Conservation (phyloP, 495 filamentous ascomycete species). For the Penicillium riverlandense region DNA sequence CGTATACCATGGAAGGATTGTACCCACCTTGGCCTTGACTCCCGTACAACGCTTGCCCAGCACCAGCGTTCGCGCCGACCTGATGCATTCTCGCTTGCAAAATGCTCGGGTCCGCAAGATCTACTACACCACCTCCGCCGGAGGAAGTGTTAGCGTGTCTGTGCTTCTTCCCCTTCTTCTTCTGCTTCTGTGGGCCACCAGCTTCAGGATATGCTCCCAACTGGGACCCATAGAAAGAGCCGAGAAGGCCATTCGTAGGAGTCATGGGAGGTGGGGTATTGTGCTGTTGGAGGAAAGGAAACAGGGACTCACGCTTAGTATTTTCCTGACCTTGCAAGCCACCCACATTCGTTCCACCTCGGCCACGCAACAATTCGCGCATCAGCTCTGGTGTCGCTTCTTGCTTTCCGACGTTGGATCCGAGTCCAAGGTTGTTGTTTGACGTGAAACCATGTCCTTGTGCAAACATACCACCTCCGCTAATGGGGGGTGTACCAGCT, state of each 20-base stretch:
- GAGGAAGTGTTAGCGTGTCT: slow-evolving; percentile 99
- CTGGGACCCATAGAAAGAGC: slow-evolving; percentile 84
- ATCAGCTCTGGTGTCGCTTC: slow-evolving; percentile 72
- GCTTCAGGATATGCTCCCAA: slow-evolving; percentile 75
- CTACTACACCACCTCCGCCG: slow-evolving; percentile 95
- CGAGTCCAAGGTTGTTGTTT: slow-evolving; percentile 61
- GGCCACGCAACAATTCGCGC: slow-evolving; percentile 64
- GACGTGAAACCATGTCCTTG: slow-evolving; percentile 70
- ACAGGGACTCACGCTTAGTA: slow-evolving; percentile 90
- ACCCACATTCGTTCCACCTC: slow-evolving; percentile 49
- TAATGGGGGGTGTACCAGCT: slow-evolving; percentile 81
- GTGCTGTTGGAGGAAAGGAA: slow-evolving; percentile 79
- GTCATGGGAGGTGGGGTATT: slow-evolving; percentile 81
- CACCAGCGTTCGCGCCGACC: slow-evolving; percentile 56
- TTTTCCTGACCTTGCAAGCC: slow-evolving; percentile 64
- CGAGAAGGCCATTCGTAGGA: slow-evolving; percentile 79
- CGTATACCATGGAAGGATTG: slow-evolving; percentile 83
- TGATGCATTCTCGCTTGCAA: slow-evolving; percentile 96
- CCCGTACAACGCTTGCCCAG: slow-evolving; percentile 80
- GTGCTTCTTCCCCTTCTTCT: slow-evolving; percentile 99
- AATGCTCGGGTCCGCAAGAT: slow-evolving; percentile 99
- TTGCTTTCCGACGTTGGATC: slow-evolving; percentile 57
- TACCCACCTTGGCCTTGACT: slow-evolving; percentile 98
- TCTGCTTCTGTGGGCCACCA: slow-evolving; percentile 77
- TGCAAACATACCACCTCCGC: slow-evolving; percentile 66